Base-by-base conservation (phyloP, 106 monocot genomes). In the Dendrobium chrysotoxum region DNA sequence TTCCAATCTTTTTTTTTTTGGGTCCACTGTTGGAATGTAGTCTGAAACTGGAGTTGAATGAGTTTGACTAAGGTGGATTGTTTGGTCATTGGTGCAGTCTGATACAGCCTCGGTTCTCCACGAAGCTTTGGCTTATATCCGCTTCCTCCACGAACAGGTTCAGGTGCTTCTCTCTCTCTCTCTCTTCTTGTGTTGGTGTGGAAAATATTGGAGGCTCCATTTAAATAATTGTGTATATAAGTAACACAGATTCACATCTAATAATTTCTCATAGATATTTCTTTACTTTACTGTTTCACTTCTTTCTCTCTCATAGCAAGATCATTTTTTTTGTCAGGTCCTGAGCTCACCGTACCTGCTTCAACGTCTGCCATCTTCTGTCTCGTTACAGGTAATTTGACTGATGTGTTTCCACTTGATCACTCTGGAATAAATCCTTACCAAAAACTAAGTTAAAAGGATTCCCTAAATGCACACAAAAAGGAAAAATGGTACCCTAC, bases 71-170 rank as follows among this genome's bases (percentile, higher is more conserved):
- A 68, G 26, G 31, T 11, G 28, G 44, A 64, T 26, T 50, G 16
- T 50, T 50, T 50, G 50, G 16, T 35, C 3, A 31, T 13, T 70
- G 28, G 25, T 61, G 77, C 91, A 94, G 94, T 94, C 91, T 44
- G 93, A 93, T 83, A 91, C 93, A 26, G 91, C 93, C 50, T 91
- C 91, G 1, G 93, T 93, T 72, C 91, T 93, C 13, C 85, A 90
- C 64, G 93, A 93, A 89, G 93, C 89, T 50, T 80, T 91, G 72
- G 88, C 88, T 39, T 93, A 93, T 83, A 93, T 93, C 85, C 87
- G 86, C 44, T 93, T 93, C 81, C 90, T 93, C 20, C 93, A 93
- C 70, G 91, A 91, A 84, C 91, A 94, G 72, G 91, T 93, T 75
- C 87, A 91, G 93, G 91, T 88, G 28, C 46, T 21, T 71, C 65